Evolutionary conservation across 768 basidiomycete species (phyloP), one percentile per base, ranked within the genome.

Genomic region (Termitomyces heimii): DNA sequence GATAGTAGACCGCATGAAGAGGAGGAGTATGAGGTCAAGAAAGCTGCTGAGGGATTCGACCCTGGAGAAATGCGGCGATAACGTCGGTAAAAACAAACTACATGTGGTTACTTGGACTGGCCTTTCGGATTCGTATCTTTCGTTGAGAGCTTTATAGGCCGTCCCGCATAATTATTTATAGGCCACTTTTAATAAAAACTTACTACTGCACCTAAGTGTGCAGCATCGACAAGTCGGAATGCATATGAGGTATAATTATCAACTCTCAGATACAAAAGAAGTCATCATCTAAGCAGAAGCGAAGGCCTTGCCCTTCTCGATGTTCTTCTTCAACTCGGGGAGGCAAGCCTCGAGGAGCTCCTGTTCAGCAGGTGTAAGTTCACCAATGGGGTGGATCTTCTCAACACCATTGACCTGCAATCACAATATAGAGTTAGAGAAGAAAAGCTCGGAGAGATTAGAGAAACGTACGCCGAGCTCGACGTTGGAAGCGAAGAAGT

Each of bases 241-340:
- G 35, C 18, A 39, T 18, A 50, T 22, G 16, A 51, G 50, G 50
- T 51, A 39, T 51, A 16, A 28, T 28, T 39, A 37, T 39, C 18
- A 40, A 52, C 51, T 52, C 51, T 52, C 50, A 51, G 18, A 52
- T 52, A 39, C 37, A 52, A 26, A 40, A 20, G 6, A 7, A 40
- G 22, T 51, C 28, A 29, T 28, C 37, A 52, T 52, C 51, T 52
- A 52, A 52, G 82, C 81, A 63, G 82, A 87, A 51, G 82, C 88
- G 62, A 92, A 92, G 44, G 82, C 80, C 73, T 80, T 84, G 75
- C 94, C 94, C 86, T 94, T 98, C 75, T 92, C 90, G 66, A 98
- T 96, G 84, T 97, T 98, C 86, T 91, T 94, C 84, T 91, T 90
- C 66, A 99, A 83, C 65, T 94, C 92, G 62, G 92, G 92, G 66